A percentile compares a stretch with the other conserved stretches of the same genome.
Evolutionary conservation across 345 rosid genomes (phyloP).

Genomic region (Acer negundo): DNA sequence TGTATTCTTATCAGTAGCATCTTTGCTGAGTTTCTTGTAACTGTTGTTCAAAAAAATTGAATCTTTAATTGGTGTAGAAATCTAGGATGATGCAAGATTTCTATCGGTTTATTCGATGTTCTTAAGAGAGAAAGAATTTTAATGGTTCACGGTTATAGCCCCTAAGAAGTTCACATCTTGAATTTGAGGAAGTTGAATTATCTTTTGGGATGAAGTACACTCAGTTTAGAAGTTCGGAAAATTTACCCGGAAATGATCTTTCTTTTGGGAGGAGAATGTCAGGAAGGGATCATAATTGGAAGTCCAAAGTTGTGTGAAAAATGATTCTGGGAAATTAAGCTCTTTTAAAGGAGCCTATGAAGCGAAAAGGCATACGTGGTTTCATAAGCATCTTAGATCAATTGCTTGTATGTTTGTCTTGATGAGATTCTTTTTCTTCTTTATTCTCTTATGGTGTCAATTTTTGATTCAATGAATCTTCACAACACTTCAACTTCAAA

Average conservation of each 20-base stretch:
- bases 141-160: conserved; percentile 46
- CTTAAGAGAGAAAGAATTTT: conserved; percentile 23
- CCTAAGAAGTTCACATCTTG: conserved; percentile 38
- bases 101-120: background rate
- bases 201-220: conserved; percentile 35
- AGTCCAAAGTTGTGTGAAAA: conserved; percentile 40
- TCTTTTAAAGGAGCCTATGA: conserved; percentile 46
- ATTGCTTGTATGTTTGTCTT: conserved; percentile 47
- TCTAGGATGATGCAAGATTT: conserved; percentile 5
- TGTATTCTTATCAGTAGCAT: background rate
- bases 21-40: conserved; percentile 14
- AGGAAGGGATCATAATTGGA: conserved; percentile 50
- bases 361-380: conserved; percentile 60
- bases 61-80: background rate
- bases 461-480: conserved; percentile 49
- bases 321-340: conserved; percentile 46
- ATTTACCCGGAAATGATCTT: conserved; percentile 49
- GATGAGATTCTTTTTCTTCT: conserved; percentile 50
- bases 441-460: conserved; percentile 63
- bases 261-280: conserved; percentile 52
- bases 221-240: conserved; percentile 42
- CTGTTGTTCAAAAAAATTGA: background rate
- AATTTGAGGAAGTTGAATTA: conserved; percentile 24
- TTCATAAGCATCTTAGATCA: conserved; percentile 47
- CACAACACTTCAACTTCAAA: conserved; percentile 42